Evolutionary conservation across 257 asterid genomes (phyloP), one percentile per base, ranked within the genome.

Genomic region (Solanum ahanhuiri): DNA sequence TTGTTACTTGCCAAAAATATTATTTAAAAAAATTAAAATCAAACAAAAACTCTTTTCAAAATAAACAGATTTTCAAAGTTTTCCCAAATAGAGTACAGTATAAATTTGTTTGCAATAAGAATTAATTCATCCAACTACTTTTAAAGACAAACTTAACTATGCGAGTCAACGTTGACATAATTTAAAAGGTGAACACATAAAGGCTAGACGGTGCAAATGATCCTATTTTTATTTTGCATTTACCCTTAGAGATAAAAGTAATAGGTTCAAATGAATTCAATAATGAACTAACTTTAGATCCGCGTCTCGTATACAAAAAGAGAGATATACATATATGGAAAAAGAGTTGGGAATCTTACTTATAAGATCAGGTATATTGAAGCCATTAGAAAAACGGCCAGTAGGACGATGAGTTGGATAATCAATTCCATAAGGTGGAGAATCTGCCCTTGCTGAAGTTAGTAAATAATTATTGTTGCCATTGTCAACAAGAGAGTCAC

Each of bases 401-500:
- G 98, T 94, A 71, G 98, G 92, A 14, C 92, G 93, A 85, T 91
- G 98, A 30, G 95, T 89, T 1, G 97, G 98, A 33, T 89, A 94
- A 88, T 94, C 98, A 57, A 94, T 88, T 87, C 98, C 98, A 39
- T 93, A 94, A 23, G 98, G 98, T 3, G 96, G 96, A 37, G 95
- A 88, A 85, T 94, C 98, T 2, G 98, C 98, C 88, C 98, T 87
- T 1, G 98, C 98, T 1, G 93, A 39, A 39, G 97, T 93, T 83
- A 85, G 82, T 39, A 94, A 86, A 87, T 88, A 95, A 87, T 95
- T 95, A 86, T 95, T 95, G 88, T 95, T 95, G 85, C 98, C 98
- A 79, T 92, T 93, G 15, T 95, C 98, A 7, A 95, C 98, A 12
- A 95, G 87, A 0, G 98, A 95, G 58, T 95, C 98, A 1, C 98